Evolutionary conservation across 192 early-diverging fungal genomes (phyloP).

Genomic region (Backusella luteola): DNA sequence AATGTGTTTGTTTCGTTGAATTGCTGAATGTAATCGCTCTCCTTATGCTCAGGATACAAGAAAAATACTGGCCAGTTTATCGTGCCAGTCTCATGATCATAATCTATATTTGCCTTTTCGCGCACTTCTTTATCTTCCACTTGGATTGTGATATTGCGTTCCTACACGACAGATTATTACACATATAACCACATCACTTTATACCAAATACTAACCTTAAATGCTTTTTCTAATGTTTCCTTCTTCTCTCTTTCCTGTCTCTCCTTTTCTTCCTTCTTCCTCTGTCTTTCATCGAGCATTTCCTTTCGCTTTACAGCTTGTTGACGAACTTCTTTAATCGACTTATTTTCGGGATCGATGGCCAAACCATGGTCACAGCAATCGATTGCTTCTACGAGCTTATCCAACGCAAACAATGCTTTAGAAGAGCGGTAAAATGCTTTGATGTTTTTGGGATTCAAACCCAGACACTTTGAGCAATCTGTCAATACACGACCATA

Average conservation of each 20-base stretch:
- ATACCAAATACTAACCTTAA: constrained; percentile 38
- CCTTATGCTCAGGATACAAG: constrained; percentile 90
- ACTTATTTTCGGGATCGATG: constrained; percentile 53
- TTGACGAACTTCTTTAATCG: constrained; percentile 24
- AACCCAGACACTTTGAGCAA: constrained; percentile 79
- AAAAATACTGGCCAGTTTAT: constrained; percentile 87
- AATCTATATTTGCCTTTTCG: constrained; percentile 51
- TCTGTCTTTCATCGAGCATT: constrained; percentile 43
- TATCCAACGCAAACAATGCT: constrained; percentile 78
- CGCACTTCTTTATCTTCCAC: constrained; percentile 36
- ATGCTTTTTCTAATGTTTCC: constrained; percentile 47
- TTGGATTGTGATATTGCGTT: constrained; percentile 44
- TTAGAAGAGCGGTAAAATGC: constrained; percentile 88
- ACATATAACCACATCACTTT: background rate
- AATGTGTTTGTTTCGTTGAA: constrained; percentile 87
- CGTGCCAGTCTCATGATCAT: constrained; percentile 45
- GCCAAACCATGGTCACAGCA: constrained; percentile 76
- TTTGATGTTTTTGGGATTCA: constrained; percentile 84
- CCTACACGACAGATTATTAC: constrained; percentile 23
- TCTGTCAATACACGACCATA: constrained; percentile 86
- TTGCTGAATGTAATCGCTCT: constrained; percentile 83
- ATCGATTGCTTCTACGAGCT: constrained; percentile 81
- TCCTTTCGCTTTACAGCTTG: constrained; percentile 42
- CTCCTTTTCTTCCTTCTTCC: constrained; percentile 48
- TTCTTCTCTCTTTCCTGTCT: constrained; percentile 48